These are phyloP conservation scores for Candida ficus DNA, from an alignment of 805 yeast species.

Conservation along the genomic window DNA sequence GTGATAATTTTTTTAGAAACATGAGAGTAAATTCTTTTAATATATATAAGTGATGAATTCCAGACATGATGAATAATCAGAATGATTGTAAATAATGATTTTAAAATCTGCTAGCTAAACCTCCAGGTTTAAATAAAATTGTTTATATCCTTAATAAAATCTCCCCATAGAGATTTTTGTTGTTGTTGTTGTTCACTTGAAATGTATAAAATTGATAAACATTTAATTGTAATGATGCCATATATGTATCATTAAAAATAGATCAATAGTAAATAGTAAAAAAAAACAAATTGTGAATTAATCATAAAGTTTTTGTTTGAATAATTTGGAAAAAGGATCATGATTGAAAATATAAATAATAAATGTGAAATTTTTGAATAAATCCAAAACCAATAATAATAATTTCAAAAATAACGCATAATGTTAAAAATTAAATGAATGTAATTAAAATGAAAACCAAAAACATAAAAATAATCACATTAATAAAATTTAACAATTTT, in stretches of 20 bases:
- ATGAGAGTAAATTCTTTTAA: conserved; percentile 4
- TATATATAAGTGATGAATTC: background rate
- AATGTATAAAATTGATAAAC: too few relatives aligned
- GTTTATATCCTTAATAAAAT: too few relatives aligned
- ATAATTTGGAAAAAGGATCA: background rate
- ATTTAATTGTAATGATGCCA: too few relatives aligned
- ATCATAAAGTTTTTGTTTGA: background rate
- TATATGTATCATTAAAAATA: too few relatives aligned
- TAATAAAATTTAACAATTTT: background rate
- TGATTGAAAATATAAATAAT: background rate
- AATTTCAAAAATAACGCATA: too few relatives aligned
- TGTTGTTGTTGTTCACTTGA: too few relatives aligned
- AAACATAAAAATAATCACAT: background rate
- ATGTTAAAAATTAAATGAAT: background rate
- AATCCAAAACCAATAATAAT: background rate
- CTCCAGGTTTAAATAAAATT: too few relatives aligned
- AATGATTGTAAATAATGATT: background rate
- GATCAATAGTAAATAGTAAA: background rate
- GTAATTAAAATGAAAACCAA: conserved; percentile 1
- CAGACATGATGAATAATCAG: background rate
- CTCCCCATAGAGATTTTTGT: too few relatives aligned
- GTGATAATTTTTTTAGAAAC: conserved; percentile 1
- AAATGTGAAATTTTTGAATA: too few relatives aligned
- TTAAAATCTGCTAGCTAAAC: too few relatives aligned
- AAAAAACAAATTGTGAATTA: background rate